phyloP scores from a whole-genome alignment of 805 yeast genomes.

The Teunomyces lycoperdinae region DNA sequence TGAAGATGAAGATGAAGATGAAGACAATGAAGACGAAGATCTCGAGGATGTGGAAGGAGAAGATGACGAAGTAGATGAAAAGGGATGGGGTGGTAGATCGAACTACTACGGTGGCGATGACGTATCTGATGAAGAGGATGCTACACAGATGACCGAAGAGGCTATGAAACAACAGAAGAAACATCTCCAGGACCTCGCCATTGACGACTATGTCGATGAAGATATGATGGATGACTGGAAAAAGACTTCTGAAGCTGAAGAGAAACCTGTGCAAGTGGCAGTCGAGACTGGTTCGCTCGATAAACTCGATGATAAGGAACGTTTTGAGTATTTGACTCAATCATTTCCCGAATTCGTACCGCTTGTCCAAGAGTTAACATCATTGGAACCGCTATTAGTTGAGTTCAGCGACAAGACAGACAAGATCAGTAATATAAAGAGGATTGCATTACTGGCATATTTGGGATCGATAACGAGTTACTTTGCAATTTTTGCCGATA shows the following conservation, averaged over 20 bases:
- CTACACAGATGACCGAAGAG: constrained; percentile 78
- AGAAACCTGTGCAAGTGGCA: constrained; percentile 16
- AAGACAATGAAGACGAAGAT: constrained; percentile 44
- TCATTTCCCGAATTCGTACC: constrained; percentile 85
- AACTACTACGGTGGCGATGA: constrained; percentile 57
- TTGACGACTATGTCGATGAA: constrained; percentile 59
- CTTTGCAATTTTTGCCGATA: constrained; percentile 67
- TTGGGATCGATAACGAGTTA: constrained; percentile 76
- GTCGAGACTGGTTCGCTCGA: constrained; percentile 10
- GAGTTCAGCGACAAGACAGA: constrained; percentile 10
- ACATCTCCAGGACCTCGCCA: constrained; percentile 66
- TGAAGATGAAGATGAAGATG: constrained; percentile 44
- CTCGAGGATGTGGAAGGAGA: constrained; percentile 39
- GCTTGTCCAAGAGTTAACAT: constrained; percentile 57
- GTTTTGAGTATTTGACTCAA: constrained; percentile 51
- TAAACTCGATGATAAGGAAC: constrained; percentile 49
- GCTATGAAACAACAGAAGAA: constrained; percentile 81
- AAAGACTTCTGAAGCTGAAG: constrained; percentile 48
- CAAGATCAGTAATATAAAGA: constrained; percentile 45
- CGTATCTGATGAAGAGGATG: constrained; percentile 71
- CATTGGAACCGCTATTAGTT: constrained; percentile 41
- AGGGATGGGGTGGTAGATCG: constrained; percentile 43
- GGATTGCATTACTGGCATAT: constrained; percentile 72
- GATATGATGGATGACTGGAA: constrained; percentile 81
- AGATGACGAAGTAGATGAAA: constrained; percentile 25